phyloP scores from a whole-genome alignment of 1,139 yeast species.

The Saccharomyces hybrid region DNA sequence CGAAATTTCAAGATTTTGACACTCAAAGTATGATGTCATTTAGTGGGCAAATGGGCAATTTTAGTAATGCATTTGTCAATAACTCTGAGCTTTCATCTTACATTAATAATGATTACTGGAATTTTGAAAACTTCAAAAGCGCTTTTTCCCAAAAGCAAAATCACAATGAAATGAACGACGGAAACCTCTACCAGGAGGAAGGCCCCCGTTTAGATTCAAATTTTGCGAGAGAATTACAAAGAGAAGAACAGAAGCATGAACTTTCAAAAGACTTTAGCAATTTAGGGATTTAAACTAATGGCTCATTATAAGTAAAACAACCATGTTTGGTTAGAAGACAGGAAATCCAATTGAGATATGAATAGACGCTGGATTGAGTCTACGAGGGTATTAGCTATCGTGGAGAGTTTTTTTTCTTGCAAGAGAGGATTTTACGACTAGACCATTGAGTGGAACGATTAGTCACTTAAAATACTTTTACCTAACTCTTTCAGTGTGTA shows the following conservation, averaged over 20 bases:
- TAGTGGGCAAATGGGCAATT: constrained; percentile 28
- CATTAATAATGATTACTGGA: constrained; percentile 27
- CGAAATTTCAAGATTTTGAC: constrained; percentile 36
- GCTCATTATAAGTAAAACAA: not conserved
- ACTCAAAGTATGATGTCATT: constrained; percentile 45
- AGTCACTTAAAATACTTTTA: not conserved
- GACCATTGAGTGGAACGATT: not conserved
- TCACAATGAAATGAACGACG: not conserved
- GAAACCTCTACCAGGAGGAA: constrained; percentile 8
- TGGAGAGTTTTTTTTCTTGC: not conserved
- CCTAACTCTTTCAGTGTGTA: not conserved
- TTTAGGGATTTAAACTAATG: not conserved
- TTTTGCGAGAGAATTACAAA: constrained; percentile 12
- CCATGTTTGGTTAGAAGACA: not conserved
- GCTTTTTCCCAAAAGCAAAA: not conserved
- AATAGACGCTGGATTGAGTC: not conserved
- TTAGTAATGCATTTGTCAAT: constrained; percentile 21
- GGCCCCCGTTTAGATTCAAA: constrained; percentile 9
- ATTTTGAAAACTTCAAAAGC: constrained; percentile 10
- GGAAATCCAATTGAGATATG: not conserved
- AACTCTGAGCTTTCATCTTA: constrained; percentile 31
- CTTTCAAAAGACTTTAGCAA: not conserved
- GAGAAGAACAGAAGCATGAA: constrained; percentile 3
- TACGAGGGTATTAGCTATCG: not conserved
- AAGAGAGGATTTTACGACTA: not conserved